phyloP scores from a whole-genome alignment of 1,284 basidiomycete genomes.

The Microbotryomycetes sp. region DNA sequence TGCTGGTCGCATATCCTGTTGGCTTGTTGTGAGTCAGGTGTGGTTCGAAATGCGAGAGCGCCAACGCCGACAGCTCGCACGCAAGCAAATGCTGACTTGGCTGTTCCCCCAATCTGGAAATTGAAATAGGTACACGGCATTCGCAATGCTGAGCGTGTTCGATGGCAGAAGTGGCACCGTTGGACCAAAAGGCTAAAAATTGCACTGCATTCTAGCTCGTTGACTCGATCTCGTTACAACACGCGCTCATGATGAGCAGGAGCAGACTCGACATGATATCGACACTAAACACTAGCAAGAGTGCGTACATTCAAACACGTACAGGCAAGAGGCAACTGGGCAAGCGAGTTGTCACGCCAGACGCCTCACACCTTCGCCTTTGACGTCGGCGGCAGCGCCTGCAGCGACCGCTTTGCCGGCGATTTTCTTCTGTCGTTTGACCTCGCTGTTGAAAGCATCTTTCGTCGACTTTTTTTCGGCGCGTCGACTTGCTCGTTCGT shows the following conservation, averaged over 20 bases:
- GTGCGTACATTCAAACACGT: no score
- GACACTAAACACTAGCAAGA: no score
- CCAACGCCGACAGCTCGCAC: no score
- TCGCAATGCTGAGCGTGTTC: conserved; percentile 28
- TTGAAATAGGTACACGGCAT: conserved; percentile 1
- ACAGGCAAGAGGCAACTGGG: no score
- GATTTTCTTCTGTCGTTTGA: conserved; percentile 54
- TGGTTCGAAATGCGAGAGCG: neutral
- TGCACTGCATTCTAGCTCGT: neutral
- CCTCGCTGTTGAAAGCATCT: conserved; percentile 66
- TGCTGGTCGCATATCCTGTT: conserved; percentile 89
- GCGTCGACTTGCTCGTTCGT: conserved; percentile 62
- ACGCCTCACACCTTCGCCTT: conserved; percentile 22
- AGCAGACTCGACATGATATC: neutral
- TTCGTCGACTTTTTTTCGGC: conserved; percentile 73
- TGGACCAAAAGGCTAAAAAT: neutral
- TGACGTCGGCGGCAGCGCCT: conserved; percentile 28
- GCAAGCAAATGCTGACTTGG: neutral
- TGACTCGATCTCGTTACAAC: no score
- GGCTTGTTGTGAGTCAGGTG: conserved; percentile 62
- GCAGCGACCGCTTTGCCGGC: conserved; percentile 23
- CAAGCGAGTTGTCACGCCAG: no score
- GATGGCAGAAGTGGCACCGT: conserved; percentile 25
- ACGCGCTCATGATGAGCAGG: no score
- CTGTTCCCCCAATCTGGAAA: neutral